Evolutionary conservation across 805 yeast genomes (phyloP), one percentile per base, ranked within the genome.

Genomic region (Candida maris): DNA sequence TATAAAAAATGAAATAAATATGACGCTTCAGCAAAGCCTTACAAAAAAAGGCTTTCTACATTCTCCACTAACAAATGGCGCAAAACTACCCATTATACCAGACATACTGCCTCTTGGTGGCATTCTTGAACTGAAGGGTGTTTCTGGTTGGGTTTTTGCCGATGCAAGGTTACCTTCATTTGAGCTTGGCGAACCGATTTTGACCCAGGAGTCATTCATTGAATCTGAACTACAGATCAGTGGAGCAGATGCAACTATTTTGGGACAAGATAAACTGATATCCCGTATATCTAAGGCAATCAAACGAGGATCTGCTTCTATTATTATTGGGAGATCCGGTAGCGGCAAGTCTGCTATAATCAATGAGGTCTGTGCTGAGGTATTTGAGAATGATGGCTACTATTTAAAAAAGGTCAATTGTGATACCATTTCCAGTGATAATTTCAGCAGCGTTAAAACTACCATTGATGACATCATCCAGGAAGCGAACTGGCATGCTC

Each of bases 251-350:
- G 12, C 22, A n/a, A 22, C 25, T 5, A 71, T 78, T 4, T 74
- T 83, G 27, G 95, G 93, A 0, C 66, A 79, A 30, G 80, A 77
- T 19, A 49, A 59, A 3, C 49, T 67, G 5, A 46, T 80, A 8
- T 59, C 54, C 0, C 60, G 63, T 4, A 48, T 78, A 8, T 46
- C 60, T 5, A 66, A 65, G 6, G 54, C 70, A 0, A 48, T 79
- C 3, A 51, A 65, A 5, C 57, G 70, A 27, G 48, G 48, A 13
- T 55, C 70, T 6, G 85, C 91, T 2, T 64, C 78, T 0, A 61
- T 87, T 36, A 51, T 89, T 0, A 71, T 77, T 46, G 97, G 97
- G 0, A 61, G 79, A 16, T 65, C 85, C 1, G 97, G 96, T 0
- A 73, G 86, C 42, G 97, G 97, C 0, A 91, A 91, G 55, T 65